Evolutionary conservation across 2,329 filamentous ascomycete genomes (phyloP), one percentile per base, ranked within the genome.

Genomic region (Aspergillus fijiensis): DNA sequence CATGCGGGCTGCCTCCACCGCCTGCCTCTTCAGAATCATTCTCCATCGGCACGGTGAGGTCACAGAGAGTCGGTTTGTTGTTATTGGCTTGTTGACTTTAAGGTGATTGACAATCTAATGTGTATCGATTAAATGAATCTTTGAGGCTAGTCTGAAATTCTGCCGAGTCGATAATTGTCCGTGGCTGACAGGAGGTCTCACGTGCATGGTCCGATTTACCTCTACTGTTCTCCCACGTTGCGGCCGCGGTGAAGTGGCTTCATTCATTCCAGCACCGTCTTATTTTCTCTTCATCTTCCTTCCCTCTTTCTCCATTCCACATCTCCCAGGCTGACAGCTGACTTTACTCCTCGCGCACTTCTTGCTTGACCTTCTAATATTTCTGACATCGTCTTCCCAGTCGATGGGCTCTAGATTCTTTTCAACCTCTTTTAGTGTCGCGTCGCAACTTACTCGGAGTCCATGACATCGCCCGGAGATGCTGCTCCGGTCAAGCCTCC

Each of bases 401-500:
- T 72, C 66, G 60, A 74, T 74, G 72, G 69, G 71, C 66, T 60
- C 67, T 71, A 63, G 58, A 66, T 62, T 67, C 65, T 60, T 54
- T 56, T 49, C 54, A 50, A 33, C 57, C 54, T 63, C 62, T 63
- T 48, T 61, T 49, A 61, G 65, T 61, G 39, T 33, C 54, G 59
- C 64, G 59, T 64, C 69, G 62, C 50, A 68, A 67, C 61, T 63
- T 64, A 73, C 62, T 66, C 69, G 72, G 69, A 74, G 75, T 85
- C 82, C 80, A 91, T 91, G 88, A 87, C 87, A 84, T 83, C 86
- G 77, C 80, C 84, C 73, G 80, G 84, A 74, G 81, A 89, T 86
- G 86, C 81, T 80, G 80, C 83, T 71, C 82, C 85, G 69, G 81
- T 85, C 78, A 85, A 88, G 77, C 86, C 88, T 74, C 84, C 89